Evolutionary conservation across 139 green algal species (phyloP).

Genomic region (Haematococcus sp.): DNA sequence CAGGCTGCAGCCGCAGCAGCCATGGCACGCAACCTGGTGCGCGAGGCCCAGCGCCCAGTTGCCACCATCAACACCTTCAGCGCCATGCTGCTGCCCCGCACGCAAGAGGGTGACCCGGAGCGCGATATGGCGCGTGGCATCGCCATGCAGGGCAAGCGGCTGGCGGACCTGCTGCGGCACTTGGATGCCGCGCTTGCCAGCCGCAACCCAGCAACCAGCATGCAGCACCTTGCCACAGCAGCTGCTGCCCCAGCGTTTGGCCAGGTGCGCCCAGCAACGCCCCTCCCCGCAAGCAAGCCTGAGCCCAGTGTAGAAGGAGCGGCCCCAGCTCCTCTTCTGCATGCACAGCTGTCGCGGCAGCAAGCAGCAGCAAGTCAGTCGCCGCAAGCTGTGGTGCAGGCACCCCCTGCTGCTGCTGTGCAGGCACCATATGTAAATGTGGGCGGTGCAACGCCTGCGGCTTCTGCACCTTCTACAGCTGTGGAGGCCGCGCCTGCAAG

Average conservation of each 20-base stretch:
- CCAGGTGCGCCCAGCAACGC: neutral
- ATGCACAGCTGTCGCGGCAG: neutral
- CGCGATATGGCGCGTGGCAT: slow-evolving; percentile 65
- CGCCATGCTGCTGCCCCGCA: slow-evolving; percentile 58
- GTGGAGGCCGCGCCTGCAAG: too few relatives aligned
- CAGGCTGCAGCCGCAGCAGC: slow-evolving; percentile 22
- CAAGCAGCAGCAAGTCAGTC: too few relatives aligned
- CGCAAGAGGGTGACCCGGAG: slow-evolving; percentile 47
- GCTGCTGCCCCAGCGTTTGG: neutral
- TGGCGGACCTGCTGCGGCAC: slow-evolving; percentile 57
- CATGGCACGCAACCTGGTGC: slow-evolving; percentile 46
- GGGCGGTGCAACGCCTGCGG: too few relatives aligned
- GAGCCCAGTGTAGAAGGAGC: neutral
- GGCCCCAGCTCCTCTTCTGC: neutral
- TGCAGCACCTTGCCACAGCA: neutral
- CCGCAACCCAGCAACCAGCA: neutral
- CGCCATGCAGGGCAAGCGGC: slow-evolving; percentile 42
- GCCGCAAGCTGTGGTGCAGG: too few relatives aligned
- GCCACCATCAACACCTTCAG: slow-evolving; percentile 59
- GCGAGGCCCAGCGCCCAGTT: slow-evolving; percentile 54
- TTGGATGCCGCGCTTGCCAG: slow-evolving; percentile 42
- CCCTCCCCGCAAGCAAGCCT: neutral
- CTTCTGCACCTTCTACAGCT: too few relatives aligned
- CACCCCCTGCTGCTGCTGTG: too few relatives aligned
- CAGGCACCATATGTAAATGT: too few relatives aligned